Conservation (phyloP, 495 filamentous ascomycete species). For the Trichoderma orchidacearum region DNA sequence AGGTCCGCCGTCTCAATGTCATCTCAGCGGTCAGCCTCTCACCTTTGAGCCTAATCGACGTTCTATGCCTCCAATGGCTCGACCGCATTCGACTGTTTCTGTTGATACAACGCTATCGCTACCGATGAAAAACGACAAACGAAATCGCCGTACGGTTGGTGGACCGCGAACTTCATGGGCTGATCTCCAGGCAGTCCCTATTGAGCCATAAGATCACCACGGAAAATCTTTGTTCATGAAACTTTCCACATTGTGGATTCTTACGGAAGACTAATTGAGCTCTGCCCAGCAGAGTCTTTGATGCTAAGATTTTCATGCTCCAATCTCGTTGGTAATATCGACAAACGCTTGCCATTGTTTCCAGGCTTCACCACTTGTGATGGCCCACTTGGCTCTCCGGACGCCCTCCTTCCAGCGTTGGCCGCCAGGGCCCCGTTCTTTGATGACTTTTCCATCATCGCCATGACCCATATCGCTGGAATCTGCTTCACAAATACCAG, state of each 20-base stretch:
- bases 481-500: slow-evolving; percentile 77
- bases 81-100: not conserved
- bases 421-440: slow-evolving; percentile 67
- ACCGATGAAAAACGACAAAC: not conserved
- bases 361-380: slow-evolving; percentile 70
- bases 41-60: not conserved
- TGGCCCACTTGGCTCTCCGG: slow-evolving; percentile 66
- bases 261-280: not conserved
- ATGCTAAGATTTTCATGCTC: too few species aligned
- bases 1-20: not conserved
- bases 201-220: not conserved
- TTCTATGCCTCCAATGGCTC: not conserved
- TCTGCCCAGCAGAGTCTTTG: not conserved
- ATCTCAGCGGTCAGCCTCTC: not conserved
- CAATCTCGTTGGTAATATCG: slow-evolving; percentile 31
- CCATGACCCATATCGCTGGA: slow-evolving; percentile 54
- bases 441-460: slow-evolving; percentile 57
- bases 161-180: not conserved
- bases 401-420: slow-evolving; percentile 89
- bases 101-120: not conserved
- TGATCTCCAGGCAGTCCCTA: not conserved
- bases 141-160: not conserved
- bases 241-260: not conserved
- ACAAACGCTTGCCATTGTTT: slow-evolving; percentile 59
- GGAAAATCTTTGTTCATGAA: not conserved